A percentile compares a stretch with the other conserved stretches of the same genome.
Evolutionary conservation across 306 rosid genomes (phyloP).

Genomic region (Cicer cuneatum): DNA sequence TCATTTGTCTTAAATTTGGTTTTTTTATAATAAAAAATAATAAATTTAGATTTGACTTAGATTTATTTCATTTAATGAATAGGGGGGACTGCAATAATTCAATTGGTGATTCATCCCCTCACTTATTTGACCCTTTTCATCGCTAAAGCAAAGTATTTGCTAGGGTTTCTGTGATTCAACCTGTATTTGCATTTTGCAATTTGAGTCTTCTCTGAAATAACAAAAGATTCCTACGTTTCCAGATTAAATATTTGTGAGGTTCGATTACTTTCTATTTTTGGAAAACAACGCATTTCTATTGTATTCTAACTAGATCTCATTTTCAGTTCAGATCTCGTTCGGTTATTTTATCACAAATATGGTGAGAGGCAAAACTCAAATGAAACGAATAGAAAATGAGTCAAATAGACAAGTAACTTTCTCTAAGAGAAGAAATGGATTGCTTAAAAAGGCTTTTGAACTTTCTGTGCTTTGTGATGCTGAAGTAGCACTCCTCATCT

Average conservation of each 20-base stretch:
- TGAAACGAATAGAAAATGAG: conserved; percentile 89
- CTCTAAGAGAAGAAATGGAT: conserved; percentile 86
- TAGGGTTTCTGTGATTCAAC: conserved; percentile 14
- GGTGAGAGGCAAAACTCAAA: conserved; percentile 95
- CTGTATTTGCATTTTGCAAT: background rate
- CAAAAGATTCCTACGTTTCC: conserved; percentile 28
- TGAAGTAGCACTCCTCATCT: conserved; percentile 84
- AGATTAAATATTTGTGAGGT: conserved; percentile 39
- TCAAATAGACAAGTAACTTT: conserved; percentile 93
- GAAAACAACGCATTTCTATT: conserved; percentile 19
- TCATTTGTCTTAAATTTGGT: too few species aligned
- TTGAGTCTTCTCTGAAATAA: conserved; percentile 22
- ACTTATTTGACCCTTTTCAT: background rate
- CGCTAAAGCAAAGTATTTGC: background rate
- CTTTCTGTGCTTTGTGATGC: too few species aligned
- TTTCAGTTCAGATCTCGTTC: conserved; percentile 21
- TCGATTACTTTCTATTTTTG: conserved; percentile 45
- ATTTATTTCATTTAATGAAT: too few species aligned
- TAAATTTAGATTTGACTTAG: too few species aligned
- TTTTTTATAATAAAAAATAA: too few species aligned
- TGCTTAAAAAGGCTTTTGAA: conserved; percentile 90
- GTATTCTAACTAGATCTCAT: conserved; percentile 33
- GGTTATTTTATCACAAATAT: conserved; percentile 14
- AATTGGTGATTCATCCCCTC: background rate
- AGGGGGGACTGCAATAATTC: background rate